Base-by-base conservation (phyloP, 73 alveolate species). In the Diophrys appendiculata region DNA sequence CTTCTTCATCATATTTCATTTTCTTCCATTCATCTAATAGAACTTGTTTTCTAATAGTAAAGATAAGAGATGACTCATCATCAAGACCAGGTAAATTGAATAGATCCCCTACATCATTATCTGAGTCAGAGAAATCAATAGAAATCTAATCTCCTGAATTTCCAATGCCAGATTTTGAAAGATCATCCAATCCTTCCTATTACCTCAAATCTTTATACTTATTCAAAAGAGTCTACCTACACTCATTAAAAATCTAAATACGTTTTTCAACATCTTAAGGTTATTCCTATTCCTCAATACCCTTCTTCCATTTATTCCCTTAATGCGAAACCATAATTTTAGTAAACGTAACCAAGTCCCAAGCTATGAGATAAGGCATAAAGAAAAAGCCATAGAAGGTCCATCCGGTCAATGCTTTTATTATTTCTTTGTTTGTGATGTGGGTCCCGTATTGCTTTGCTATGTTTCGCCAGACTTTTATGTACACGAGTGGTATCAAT, bases 1-100 rank as follows among this genome's bases (percentile, higher is more conserved):
- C 75, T 24, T 23, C 26, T 5, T 1, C 31, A 26, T 67, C 54
- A 26, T 31, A 1, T 26, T 77, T 26, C 29, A 70, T 71, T 33
- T 72, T 70, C 34, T 72, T 81, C 89, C 89, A 81, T 29, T 81
- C 89, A 1, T 81, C 89, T 2, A 81, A 24, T 28, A 81, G 55
- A 13, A 72, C 64, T 23, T 43, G 18, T 34, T 81, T 81, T 60
- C 72, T 81, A 72, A 81, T 83, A 1, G 55, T 76, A 31, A 71
- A 81, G 23, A 78, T 71, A 30, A 78, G 29, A 67, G 80, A 29
- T 78, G 80, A 35, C 70, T 78, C 87, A 78, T 78, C 55, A 64
- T 78, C 29, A 67, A 67, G 27, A 11, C 65, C 86, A 5, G 28
- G 53, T 33, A 64, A 72, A 26, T 68, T 33, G 1, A 28, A 43